Conservation (phyloP, 371 early-diverging fungal species). For the Blyttiomyces sp. region DNA sequence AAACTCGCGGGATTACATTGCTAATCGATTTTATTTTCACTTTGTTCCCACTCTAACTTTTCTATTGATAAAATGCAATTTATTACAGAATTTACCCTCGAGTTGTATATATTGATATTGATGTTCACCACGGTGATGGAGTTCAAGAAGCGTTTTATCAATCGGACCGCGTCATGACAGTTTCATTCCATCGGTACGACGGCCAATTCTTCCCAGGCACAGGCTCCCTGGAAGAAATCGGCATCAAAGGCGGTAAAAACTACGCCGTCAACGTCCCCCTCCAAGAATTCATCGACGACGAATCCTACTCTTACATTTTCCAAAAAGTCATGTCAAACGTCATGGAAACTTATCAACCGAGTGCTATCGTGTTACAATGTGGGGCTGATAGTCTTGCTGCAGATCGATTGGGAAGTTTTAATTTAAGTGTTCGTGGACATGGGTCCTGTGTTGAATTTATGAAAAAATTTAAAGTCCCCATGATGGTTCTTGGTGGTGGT, state of each 20-base stretch:
- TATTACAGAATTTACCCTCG: slow-evolving; percentile 37
- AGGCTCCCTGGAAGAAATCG: slow-evolving; percentile 57
- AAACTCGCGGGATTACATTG: neutral
- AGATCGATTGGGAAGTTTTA: slow-evolving; percentile 74
- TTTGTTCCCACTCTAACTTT: neutral
- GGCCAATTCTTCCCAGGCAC: slow-evolving; percentile 81
- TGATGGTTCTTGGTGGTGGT: slow-evolving; percentile 71
- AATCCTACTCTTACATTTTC: slow-evolving; percentile 64
- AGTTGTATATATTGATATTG: slow-evolving; percentile 89
- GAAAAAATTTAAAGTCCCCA: slow-evolving; percentile 41
- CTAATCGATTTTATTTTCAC: no score
- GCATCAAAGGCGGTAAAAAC: slow-evolving; percentile 58
- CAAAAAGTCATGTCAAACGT: slow-evolving; percentile 55
- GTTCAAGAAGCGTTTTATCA: slow-evolving; percentile 70
- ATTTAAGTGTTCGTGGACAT: slow-evolving; percentile 54
- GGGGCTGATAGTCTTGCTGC: slow-evolving; percentile 83
- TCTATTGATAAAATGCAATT: neutral
- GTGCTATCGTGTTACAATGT: slow-evolving; percentile 84
- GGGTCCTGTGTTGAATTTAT: slow-evolving; percentile 57
- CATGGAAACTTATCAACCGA: slow-evolving; percentile 54
- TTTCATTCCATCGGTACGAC: slow-evolving; percentile 82
- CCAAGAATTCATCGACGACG: slow-evolving; percentile 67
- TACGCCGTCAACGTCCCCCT: slow-evolving; percentile 83
- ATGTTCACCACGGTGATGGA: slow-evolving; percentile 94
- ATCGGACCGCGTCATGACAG: slow-evolving; percentile 77